Base-by-base conservation (phyloP, 331 rosid genomes). In the Cydonia oblonga region DNA sequence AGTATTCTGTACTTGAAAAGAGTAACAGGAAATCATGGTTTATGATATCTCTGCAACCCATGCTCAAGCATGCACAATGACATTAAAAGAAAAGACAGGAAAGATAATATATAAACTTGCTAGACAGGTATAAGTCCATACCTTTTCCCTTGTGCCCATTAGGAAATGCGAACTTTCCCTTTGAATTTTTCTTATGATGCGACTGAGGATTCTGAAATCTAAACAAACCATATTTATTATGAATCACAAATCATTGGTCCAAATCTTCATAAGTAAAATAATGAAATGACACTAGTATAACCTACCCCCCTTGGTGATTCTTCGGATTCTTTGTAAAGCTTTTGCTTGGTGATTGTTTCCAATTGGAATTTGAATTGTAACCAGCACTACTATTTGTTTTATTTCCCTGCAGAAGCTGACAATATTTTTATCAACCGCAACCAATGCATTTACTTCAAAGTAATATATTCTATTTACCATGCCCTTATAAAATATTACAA, bases 151-250 rank as follows among this genome's bases (percentile, higher is more conserved):
- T 75, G 62, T 52, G 79, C 46, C 76, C 84, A 4, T 79, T 80
- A 60, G 80, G 81, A 79, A 66, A 79, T 68, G 75, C 78, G 29
- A 28, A 68, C 78, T 77, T 86, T 70, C 73, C 81, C 64, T 83
- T 86, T 44, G 84, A 88, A 71, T 81, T 79, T 76, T 85, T 85
- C 75, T 2, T 72, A 61, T 72, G 88, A 79, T 64, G 86, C 68
- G 78, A 80, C 79, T 86, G 90, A 64, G 88, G 78, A 89, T 87
- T 86, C 81, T 85, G 96, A 74, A 82, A 89, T 80, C 97, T 95
- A 79, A 42, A 44, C 46, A 44, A 30, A 63, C 60, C 42, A 69
- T 78, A 78, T 73, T 58, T 22, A 56, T 75, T 46, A 70, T 69
- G 68, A 80, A 75, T 58, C 38, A 11, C 62, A 74, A 72, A 68